Evolutionary conservation across 768 basidiomycete genomes (phyloP).

Genomic region (Mycena sanguinolenta): DNA sequence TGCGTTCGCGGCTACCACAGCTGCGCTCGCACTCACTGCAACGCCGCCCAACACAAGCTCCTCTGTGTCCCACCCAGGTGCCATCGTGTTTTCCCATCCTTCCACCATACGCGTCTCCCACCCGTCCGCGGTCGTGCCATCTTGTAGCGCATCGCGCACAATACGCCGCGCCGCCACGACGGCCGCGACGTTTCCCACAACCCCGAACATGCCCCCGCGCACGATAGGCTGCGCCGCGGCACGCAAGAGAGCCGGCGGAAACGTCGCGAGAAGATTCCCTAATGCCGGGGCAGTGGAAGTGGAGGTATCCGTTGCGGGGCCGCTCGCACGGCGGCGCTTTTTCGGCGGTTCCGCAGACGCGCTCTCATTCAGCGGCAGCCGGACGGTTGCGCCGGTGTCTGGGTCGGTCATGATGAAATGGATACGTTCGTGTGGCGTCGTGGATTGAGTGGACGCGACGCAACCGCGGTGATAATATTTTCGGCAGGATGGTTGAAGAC

Average conservation of each 20-base stretch:
- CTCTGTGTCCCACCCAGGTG: constrained; percentile 17
- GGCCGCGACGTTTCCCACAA: constrained; percentile 64
- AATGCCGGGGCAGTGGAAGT: background rate
- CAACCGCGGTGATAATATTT: constrained; percentile 65
- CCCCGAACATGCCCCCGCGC: constrained; percentile 58
- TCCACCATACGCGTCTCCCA: constrained; percentile 48
- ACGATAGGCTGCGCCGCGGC: constrained; percentile 68
- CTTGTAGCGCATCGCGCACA: constrained; percentile 55
- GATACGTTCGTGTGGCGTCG: constrained; percentile 20
- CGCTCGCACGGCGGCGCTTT: constrained; percentile 24
- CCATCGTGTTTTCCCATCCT: constrained; percentile 55
- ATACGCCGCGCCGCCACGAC: constrained; percentile 63
- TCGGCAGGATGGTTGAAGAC: constrained; percentile 64
- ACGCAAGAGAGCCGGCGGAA: constrained; percentile 56
- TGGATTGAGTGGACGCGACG: constrained; percentile 45
- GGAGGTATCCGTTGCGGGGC: constrained; percentile 1
- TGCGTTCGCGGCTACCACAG: background rate
- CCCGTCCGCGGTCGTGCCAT: background rate
- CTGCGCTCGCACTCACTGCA: background rate
- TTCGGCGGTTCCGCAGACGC: constrained; percentile 23
- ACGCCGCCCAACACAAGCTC: constrained; percentile 7
- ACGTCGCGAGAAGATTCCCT: constrained; percentile 31
- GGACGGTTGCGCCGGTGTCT: constrained; percentile 20
- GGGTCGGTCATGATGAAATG: constrained; percentile 33
- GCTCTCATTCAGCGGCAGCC: background rate